Evolutionary conservation across 2,329 filamentous ascomycete species (phyloP), one percentile per base, ranked within the genome.

Genomic region (Nemania diffusa): DNA sequence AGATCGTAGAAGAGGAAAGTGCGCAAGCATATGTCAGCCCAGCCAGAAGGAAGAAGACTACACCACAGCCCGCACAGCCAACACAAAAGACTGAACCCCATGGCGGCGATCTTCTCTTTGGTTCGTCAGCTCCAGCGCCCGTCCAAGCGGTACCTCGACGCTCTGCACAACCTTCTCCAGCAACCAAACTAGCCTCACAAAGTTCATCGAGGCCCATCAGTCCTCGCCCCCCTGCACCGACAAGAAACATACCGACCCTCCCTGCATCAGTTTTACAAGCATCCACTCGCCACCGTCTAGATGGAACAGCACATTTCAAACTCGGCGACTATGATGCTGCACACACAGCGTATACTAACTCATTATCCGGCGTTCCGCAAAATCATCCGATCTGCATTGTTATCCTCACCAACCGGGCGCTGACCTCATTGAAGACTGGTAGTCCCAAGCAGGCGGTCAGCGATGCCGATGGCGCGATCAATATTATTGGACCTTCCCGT

Each of bases 251-350:
- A 37, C 94, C 95, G 1, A 77, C 85, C 1, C 83, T 97, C 13
- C 90, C 92, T 3, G 81, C 90, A 1, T 85, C 89, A 6, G 90
- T 90, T 0, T 84, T 97, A 20, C 87, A 91, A 70, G 88, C 88
- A 3, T 97, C 93, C 9, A 91, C 91, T n/a, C 86, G 88, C 53
- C 88, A 96, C 74, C 91, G 96, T 15, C 85, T 91, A 55, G 90
- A 90, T 70, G 96, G 95, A 20, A 93, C 94, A 9, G 91, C 92
- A 60, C 92, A 97, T 71, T 98, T 97, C 82, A 98, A 97, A 80
- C 89, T 93, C 40, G 96, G 96, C 37, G 96, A 99, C 79, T 99
- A 93, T 78, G 91, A 92, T 20, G 87, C 92, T 9, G 96, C 96
- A 0, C 93, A 97, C 74, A 85, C 89, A 22, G 90, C 91, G 0